These are phyloP conservation scores for Articulospora tetracladia DNA, from an alignment of 495 filamentous ascomycete genomes.

Conservation along the genomic window DNA sequence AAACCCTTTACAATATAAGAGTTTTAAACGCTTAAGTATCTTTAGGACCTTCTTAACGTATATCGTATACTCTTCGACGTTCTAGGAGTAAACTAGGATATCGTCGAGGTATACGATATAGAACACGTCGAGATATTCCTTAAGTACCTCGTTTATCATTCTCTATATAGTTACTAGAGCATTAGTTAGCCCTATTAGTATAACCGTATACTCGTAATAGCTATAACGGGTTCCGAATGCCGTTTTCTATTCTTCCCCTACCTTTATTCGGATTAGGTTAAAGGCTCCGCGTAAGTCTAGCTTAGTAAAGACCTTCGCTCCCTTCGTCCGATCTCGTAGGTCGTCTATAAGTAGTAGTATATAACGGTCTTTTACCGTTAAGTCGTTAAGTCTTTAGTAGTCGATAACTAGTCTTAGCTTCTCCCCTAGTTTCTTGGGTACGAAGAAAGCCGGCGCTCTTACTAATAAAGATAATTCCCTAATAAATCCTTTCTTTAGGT, in stretches of 20 bases:
- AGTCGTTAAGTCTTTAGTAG: slow-evolving; percentile 37
- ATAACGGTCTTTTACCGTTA: slow-evolving; percentile 41
- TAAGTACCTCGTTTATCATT: slow-evolving; percentile 27
- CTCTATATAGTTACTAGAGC: slow-evolving; percentile 25
- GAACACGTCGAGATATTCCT: slow-evolving; percentile 19
- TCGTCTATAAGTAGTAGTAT: slow-evolving; percentile 43
- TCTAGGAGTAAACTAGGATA: slow-evolving; percentile 29
- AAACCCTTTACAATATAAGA: no score
- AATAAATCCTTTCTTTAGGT: slow-evolving; percentile 9
- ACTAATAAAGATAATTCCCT: background rate
- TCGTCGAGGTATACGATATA: slow-evolving; percentile 32
- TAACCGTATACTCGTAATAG: slow-evolving; percentile 29
- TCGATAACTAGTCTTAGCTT: slow-evolving; percentile 43
- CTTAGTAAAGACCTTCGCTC: slow-evolving; percentile 39
- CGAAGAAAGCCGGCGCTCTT: background rate
- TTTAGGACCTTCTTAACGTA: slow-evolving; percentile 11
- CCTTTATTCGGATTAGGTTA: slow-evolving; percentile 32
- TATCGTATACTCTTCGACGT: slow-evolving; percentile 24
- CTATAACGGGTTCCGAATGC: slow-evolving; percentile 29
- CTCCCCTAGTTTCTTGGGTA: slow-evolving; percentile 3
- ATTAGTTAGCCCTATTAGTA: slow-evolving; percentile 31
- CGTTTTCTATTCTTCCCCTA: slow-evolving; percentile 31
- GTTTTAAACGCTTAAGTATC: no score
- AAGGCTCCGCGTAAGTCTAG: slow-evolving; percentile 40
- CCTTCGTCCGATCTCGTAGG: slow-evolving; percentile 26